These are phyloP conservation scores for Ceratocystis albifundus DNA, from an alignment of 2,329 filamentous ascomycete species.

Conservation along the genomic window DNA sequence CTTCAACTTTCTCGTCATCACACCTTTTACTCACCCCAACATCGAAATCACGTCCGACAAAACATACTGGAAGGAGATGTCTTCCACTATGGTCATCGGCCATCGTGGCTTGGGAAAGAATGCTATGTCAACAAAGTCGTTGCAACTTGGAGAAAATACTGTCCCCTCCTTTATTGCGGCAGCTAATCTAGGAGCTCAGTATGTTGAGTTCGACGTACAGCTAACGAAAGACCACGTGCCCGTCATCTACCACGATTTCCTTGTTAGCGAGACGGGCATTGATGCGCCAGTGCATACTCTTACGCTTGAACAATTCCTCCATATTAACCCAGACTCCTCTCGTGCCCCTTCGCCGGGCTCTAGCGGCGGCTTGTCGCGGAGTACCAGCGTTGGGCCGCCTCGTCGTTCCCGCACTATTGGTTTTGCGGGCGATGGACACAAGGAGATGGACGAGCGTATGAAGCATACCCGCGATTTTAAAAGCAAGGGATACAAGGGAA, in stretches of 20 bases:
- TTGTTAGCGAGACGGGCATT: conserved; percentile 94
- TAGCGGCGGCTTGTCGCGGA: conserved; percentile 26
- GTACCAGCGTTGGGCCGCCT: conserved; percentile 33
- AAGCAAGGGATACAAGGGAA: conserved; percentile 87
- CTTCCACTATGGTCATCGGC: conserved; percentile 70
- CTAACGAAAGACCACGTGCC: conserved; percentile 97
- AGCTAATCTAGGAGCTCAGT: conserved; percentile 74
- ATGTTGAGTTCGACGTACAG: conserved; percentile 77
- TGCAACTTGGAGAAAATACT: conserved; percentile 94
- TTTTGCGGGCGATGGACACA: conserved; percentile 34
- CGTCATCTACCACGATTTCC: conserved; percentile 96
- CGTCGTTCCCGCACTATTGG: conserved; percentile 46
- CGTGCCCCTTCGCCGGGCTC: conserved; percentile 16
- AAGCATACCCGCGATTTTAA: conserved; percentile 96
- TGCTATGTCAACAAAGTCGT: conserved; percentile 63
- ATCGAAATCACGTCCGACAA: conserved; percentile 84
- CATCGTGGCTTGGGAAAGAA: conserved; percentile 82
- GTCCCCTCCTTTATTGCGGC: conserved; percentile 92
- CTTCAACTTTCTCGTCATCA: conserved; percentile 94
- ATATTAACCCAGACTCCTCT: conserved; percentile 53
- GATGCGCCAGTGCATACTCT: conserved; percentile 93
- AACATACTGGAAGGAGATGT: conserved; percentile 92
- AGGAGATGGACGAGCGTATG: conserved; percentile 65
- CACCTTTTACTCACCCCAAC: conserved; percentile 84
- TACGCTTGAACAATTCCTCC: conserved; percentile 88